Evolutionary conservation across 2,329 filamentous ascomycete genomes (phyloP), one percentile per base, ranked within the genome.

Genomic region (Penicillium capsulatum): DNA sequence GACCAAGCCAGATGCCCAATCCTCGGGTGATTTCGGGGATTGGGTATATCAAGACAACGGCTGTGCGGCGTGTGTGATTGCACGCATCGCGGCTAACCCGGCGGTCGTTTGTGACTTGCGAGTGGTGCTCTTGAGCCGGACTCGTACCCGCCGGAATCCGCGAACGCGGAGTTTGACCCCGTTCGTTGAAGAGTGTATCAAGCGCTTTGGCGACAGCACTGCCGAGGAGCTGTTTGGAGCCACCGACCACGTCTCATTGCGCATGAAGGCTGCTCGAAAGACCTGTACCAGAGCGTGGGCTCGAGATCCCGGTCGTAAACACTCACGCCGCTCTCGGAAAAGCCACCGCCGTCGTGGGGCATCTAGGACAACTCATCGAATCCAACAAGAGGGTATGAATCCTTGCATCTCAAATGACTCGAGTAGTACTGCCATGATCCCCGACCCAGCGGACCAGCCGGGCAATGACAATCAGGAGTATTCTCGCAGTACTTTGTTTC

Each of bases 61-160:
- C 7, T 70, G 67, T 41, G 47, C 62, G 17, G 67, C 60, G 0
- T 70, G 67, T 31, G 65, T 68, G 34, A 29, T 69, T 7, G 50
- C 58, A 5, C 52, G 60, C 0, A 48, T 70, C 9, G 53, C 55
- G 2, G 35, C 42, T 0, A 44, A 63, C 33, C 50, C 54, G 3
- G 28, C 45, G 2, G 44, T 44, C 2, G 24, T 69, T 11, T 52
- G 52, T 13, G 55, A 64, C 30, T 45, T 70, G 8, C 56, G 62
- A 1, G 38, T 51, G 1, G 39, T 54, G 1, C 28, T 66, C 19
- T 40, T 60, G 10, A 60, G 61, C 35, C 61, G 60, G 14, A 64
- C 55, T 3, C 42, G 50, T 7, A 64, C 52, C 3, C 48, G 45
- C 1, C 45, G 39, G 32, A 49, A 51, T 0, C 45, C 51, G 8